These are phyloP conservation scores for Coffea eugenioides DNA, from an alignment of 257 asterid species.

Conservation along the genomic window DNA sequence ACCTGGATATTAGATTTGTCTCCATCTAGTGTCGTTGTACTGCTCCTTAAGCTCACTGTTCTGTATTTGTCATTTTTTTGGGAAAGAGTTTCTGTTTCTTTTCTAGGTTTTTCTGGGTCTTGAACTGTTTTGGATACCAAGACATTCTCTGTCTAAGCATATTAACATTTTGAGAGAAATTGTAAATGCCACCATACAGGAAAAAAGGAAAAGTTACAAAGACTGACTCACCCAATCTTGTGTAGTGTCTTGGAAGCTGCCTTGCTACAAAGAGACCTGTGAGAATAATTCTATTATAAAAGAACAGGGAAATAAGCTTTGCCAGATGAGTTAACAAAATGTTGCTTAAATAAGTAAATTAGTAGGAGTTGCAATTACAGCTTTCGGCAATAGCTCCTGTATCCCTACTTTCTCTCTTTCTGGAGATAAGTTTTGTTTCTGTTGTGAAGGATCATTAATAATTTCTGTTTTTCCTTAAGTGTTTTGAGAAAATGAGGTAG, in stretches of 20 bases:
- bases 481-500: not conserved
- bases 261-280: not conserved
- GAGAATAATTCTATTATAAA: not conserved
- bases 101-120: not conserved
- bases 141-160: not conserved
- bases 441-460: not conserved
- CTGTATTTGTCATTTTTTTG: no score
- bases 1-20: not conserved
- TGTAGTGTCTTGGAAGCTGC: not conserved
- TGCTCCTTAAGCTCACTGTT: not conserved
- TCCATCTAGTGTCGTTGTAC: not conserved
- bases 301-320: not conserved
- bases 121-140: not conserved
- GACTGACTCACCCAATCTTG: not conserved
- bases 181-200: not conserved
- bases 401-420: not conserved
- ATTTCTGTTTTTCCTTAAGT: not conserved
- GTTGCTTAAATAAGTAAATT: not conserved
- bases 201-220: not conserved
- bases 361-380: not conserved
- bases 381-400: not conserved
- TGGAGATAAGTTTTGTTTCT: not conserved
- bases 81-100: not conserved
- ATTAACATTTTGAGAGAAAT: not conserved
- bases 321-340: not conserved